Conservation (phyloP, 2,329 filamentous ascomycete genomes). For the Curvularia spicifera region DNA sequence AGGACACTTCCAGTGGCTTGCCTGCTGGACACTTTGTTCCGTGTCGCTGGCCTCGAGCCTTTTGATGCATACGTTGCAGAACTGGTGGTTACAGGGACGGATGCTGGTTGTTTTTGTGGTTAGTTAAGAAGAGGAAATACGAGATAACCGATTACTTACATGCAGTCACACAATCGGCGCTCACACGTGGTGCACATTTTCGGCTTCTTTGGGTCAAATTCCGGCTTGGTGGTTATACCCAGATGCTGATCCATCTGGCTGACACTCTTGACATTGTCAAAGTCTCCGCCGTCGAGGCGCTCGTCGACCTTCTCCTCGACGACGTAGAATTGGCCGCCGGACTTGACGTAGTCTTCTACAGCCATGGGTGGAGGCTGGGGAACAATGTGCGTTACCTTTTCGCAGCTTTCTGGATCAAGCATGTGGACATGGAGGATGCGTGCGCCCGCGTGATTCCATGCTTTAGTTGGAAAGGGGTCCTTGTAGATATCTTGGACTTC, state of each 20-base stretch:
- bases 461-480: not conserved
- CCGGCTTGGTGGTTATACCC: not conserved
- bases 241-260: constrained; percentile 4
- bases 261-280: not conserved
- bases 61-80: constrained; percentile 2
- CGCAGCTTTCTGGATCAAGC: not conserved
- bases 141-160: not conserved
- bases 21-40: not conserved
- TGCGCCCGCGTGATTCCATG: not conserved
- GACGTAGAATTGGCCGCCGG: not conserved
- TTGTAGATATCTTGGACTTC: constrained; percentile 8
- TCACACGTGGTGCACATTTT: constrained; percentile 4
- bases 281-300: not conserved
- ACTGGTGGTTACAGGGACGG: not conserved
- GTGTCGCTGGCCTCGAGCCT: not conserved
- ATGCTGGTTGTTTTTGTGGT: not conserved
- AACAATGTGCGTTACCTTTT: not conserved
- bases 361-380: not conserved
- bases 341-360: not conserved
- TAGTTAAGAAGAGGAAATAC: not conserved
- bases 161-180: not conserved
- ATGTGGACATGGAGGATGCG: constrained; percentile 7
- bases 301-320: not conserved
- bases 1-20: not conserved
- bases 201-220: not conserved